Conservation (phyloP, 2,329 filamentous ascomycete genomes). For the Cladorrhinum sp. region DNA sequence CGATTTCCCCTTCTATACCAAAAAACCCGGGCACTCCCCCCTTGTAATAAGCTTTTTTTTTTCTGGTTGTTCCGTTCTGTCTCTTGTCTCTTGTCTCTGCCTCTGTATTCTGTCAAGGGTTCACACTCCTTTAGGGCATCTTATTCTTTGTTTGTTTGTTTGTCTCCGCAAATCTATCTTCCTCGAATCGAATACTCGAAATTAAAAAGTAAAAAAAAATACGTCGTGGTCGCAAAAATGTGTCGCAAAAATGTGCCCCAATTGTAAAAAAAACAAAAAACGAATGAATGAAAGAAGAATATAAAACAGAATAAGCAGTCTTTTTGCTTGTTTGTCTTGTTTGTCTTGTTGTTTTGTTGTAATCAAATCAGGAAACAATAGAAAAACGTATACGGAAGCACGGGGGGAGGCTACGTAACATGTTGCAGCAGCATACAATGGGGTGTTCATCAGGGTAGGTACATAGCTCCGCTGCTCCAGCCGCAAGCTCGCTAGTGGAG, state of each 20-base stretch:
- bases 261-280: neutral
- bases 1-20: neutral
- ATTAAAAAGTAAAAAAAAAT: too few relatives aligned
- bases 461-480: neutral
- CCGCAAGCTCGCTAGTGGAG: neutral
- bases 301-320: neutral
- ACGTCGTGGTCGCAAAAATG: too few relatives aligned
- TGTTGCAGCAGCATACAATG: neutral
- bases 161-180: too few relatives aligned
- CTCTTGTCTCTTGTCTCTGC: neutral
- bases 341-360: too few relatives aligned
- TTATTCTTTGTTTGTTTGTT: too few relatives aligned
- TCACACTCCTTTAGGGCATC: too few relatives aligned
- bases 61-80: too few relatives aligned
- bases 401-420: neutral
- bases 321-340: neutral
- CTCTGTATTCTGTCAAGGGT: neutral
- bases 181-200: too few relatives aligned
- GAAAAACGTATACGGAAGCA: neutral
- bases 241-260: too few relatives aligned
- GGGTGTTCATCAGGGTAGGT: neutral
- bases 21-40: too few relatives aligned
- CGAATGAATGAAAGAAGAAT: neutral
- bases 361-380: neutral
- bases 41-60: too few relatives aligned